Conservation (phyloP, 257 asterid species). For the Primulina eburnea region DNA sequence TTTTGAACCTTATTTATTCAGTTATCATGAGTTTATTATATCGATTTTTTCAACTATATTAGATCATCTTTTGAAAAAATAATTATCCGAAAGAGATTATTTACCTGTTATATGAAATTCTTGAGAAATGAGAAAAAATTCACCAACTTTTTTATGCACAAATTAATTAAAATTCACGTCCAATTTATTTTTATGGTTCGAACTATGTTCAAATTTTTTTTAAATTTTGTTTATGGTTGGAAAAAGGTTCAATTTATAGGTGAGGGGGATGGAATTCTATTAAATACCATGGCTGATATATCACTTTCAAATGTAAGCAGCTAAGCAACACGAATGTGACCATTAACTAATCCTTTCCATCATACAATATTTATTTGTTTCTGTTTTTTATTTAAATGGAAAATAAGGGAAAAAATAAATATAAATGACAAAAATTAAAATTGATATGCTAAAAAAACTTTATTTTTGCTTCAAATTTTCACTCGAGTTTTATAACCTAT, state of each 20-base stretch:
- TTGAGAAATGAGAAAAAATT: background rate
- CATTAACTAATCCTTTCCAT: slow-evolving; percentile 29
- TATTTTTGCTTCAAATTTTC: no score
- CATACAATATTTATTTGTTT: background rate
- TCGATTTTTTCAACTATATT: no score
- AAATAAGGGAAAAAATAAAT: background rate
- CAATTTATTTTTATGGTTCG: no score
- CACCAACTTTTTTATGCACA: background rate
- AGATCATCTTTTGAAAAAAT: no score
- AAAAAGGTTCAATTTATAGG: slow-evolving; percentile 16
- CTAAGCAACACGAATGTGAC: slow-evolving; percentile 37
- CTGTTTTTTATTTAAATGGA: background rate
- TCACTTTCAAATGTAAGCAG: slow-evolving; percentile 35
- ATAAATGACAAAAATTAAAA: background rate
- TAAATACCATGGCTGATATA: slow-evolving; percentile 29
- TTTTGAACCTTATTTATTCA: no score
- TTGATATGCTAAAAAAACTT: background rate
- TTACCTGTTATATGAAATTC: background rate
- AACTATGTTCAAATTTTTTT: no score
- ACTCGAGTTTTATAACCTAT: no score
- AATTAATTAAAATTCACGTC: no score
- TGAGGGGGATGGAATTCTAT: slow-evolving; percentile 13
- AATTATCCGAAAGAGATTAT: background rate
- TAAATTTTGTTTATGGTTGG: background rate
- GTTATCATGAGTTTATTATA: no score